phyloP scores from a whole-genome alignment of 257 asterid genomes.

The Rehmannia glutinosa region DNA sequence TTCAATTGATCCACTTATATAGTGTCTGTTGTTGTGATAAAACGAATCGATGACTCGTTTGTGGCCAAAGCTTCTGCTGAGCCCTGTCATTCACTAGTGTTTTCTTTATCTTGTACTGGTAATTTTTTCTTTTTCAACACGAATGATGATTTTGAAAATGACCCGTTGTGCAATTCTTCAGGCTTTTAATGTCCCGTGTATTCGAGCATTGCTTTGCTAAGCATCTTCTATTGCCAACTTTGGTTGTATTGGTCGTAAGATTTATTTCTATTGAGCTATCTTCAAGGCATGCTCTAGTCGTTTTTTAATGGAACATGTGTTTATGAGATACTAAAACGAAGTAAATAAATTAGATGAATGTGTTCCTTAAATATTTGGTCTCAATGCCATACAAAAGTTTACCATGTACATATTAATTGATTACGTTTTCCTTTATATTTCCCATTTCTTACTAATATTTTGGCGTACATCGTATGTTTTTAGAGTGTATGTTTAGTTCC shows the following conservation, averaged over 20 bases:
- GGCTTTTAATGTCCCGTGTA: too few species aligned
- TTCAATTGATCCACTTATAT: conserved; percentile 1
- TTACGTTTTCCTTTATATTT: too few species aligned
- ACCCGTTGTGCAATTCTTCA: conserved; percentile 14
- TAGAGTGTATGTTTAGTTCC: too few species aligned
- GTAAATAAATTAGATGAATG: background rate
- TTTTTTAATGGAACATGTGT: too few species aligned
- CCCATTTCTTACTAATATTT: too few species aligned
- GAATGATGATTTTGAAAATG: conserved; percentile 19
- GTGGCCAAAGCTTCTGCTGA: background rate
- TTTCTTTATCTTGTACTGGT: background rate
- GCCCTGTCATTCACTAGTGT: conserved; percentile 5
- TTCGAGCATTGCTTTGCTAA: background rate
- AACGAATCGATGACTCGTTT: background rate
- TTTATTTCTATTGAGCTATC: too few species aligned
- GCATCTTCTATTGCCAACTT: background rate
- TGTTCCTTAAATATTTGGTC: background rate
- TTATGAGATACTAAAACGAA: too few species aligned
- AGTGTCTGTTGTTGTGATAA: background rate
- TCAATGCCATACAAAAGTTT: background rate
- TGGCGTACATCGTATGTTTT: too few species aligned
- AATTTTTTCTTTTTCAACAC: background rate
- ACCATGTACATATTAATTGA: background rate
- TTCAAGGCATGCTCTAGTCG: too few species aligned
- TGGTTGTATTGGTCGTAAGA: background rate